phyloP scores from a whole-genome alignment of 2,329 filamentous ascomycete species.

The Diplodia corticola region DNA sequence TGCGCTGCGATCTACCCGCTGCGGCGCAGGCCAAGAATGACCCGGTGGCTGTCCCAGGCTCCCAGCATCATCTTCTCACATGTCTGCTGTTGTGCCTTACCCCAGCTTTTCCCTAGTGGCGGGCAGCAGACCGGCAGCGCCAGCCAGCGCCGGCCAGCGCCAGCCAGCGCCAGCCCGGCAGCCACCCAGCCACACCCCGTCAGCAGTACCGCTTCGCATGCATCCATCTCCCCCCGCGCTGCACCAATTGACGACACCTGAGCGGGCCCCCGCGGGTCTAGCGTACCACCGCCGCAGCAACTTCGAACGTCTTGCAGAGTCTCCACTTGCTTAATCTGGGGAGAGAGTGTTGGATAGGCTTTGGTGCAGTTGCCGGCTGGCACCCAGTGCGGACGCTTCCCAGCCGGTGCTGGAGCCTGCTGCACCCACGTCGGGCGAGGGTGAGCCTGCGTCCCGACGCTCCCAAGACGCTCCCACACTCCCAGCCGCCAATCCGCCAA shows the following conservation, averaged over 20 bases:
- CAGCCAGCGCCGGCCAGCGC: neutral
- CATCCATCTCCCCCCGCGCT: neutral
- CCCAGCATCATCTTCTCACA: too few relatives aligned
- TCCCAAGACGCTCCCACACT: too few relatives aligned
- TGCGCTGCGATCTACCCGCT: neutral
- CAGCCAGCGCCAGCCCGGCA: neutral
- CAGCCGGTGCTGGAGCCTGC: neutral
- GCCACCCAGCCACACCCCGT: neutral
- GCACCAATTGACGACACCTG: neutral
- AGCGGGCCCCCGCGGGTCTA: neutral
- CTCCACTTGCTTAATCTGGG: slow-evolving; percentile 23
- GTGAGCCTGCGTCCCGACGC: too few relatives aligned
- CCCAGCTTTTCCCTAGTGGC: neutral
- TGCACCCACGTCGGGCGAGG: too few relatives aligned
- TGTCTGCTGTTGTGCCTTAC: neutral
- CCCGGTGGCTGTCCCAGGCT: neutral
- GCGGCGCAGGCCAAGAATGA: neutral
- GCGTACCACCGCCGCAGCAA: slow-evolving; percentile 13
- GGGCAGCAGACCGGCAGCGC: neutral
- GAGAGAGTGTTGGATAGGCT: slow-evolving; percentile 12
- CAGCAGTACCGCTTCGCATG: neutral
- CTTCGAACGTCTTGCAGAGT: slow-evolving; percentile 21
- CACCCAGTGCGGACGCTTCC: neutral
- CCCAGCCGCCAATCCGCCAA: too few relatives aligned
- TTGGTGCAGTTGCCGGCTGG: slow-evolving; percentile 17